A percentile compares a stretch with the other conserved stretches of the same genome.
These are phyloP conservation scores for Aspergillus nanangensis DNA, from an alignment of 495 filamentous ascomycete species.

Conservation along the genomic window DNA sequence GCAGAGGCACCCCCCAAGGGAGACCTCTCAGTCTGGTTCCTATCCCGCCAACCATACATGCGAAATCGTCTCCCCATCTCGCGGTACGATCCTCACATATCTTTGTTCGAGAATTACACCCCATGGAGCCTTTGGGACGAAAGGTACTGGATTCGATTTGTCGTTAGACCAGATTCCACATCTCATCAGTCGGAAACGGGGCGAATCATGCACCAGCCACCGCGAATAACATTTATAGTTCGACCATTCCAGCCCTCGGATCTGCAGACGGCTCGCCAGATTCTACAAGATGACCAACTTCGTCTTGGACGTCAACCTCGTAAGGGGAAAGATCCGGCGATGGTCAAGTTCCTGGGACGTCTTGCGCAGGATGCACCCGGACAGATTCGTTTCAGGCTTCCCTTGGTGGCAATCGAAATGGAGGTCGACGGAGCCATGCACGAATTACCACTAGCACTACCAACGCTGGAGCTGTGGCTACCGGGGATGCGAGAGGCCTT, in stretches of 20 bases:
- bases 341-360: slow-evolving; percentile 2
- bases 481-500: neutral
- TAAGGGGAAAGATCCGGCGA: neutral
- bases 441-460: slow-evolving; percentile 25
- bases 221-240: slow-evolving; percentile 29
- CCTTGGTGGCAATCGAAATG: slow-evolving; percentile 21
- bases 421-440: neutral
- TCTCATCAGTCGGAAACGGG: neutral
- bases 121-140: slow-evolving; percentile 64
- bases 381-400: slow-evolving; percentile 34
- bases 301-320: neutral
- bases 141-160: slow-evolving; percentile 73
- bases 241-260: slow-evolving; percentile 48
- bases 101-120: slow-evolving; percentile 10
- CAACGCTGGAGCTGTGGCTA: slow-evolving; percentile 23
- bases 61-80: slow-evolving; percentile 17
- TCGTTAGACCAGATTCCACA: slow-evolving; percentile 3
- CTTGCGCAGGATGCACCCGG: slow-evolving; percentile 24
- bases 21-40: no score
- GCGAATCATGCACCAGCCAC: slow-evolving; percentile 22
- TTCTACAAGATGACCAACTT: neutral
- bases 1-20: neutral
- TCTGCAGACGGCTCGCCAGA: slow-evolving; percentile 25
- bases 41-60: slow-evolving; percentile 49
- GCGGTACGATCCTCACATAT: no score